Percentiles rank a stretch among this genome's conserved stretches.
These are phyloP conservation scores for Calonectria fujianensis DNA, from an alignment of 2,329 filamentous ascomycete species.

Conservation along the genomic window DNA sequence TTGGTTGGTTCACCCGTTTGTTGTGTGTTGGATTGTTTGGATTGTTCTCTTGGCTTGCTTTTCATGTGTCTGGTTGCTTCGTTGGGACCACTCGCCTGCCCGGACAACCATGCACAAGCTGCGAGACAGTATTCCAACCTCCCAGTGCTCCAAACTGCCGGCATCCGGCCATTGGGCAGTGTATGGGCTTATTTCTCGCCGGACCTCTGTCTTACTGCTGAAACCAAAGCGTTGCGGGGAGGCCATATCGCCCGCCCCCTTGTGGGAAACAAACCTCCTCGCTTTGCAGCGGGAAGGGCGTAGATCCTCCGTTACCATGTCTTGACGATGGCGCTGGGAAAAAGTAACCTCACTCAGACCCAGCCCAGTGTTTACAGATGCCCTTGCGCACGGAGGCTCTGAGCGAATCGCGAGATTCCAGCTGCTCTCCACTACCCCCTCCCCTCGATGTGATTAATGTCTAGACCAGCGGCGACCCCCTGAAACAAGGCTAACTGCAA, in stretches of 20 bases:
- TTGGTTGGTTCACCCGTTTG: slow-evolving; percentile 25
- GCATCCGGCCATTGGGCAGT: slow-evolving; percentile 25
- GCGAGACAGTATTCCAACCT: background rate
- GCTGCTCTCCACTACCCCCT: slow-evolving; percentile 46
- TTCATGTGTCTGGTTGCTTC: slow-evolving; percentile 23
- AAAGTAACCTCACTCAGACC: slow-evolving; percentile 31
- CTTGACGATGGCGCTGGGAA: slow-evolving; percentile 34
- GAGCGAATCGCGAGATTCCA: slow-evolving; percentile 46
- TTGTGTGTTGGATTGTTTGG: slow-evolving; percentile 19
- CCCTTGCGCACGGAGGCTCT: slow-evolving; percentile 38
- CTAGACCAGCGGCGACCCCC: slow-evolving; percentile 50
- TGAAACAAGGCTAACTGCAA: slow-evolving; percentile 53
- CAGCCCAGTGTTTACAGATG: slow-evolving; percentile 43
- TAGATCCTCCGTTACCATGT: slow-evolving; percentile 35
- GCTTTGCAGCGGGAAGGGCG: slow-evolving; percentile 38
- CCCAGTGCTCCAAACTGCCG: slow-evolving; percentile 29
- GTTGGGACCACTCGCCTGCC: slow-evolving; percentile 21
- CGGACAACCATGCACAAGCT: slow-evolving; percentile 30
- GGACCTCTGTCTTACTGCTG: slow-evolving; percentile 18
- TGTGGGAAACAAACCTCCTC: slow-evolving; percentile 21
- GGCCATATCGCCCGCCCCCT: slow-evolving; percentile 7
- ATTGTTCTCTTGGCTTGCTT: slow-evolving; percentile 6
- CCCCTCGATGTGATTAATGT: slow-evolving; percentile 48
- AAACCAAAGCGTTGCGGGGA: slow-evolving; percentile 17
- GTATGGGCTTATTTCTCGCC: slow-evolving; percentile 8